These are phyloP conservation scores for Carallia pectinifolia DNA, from an alignment of 345 rosid species.

Conservation along the genomic window DNA sequence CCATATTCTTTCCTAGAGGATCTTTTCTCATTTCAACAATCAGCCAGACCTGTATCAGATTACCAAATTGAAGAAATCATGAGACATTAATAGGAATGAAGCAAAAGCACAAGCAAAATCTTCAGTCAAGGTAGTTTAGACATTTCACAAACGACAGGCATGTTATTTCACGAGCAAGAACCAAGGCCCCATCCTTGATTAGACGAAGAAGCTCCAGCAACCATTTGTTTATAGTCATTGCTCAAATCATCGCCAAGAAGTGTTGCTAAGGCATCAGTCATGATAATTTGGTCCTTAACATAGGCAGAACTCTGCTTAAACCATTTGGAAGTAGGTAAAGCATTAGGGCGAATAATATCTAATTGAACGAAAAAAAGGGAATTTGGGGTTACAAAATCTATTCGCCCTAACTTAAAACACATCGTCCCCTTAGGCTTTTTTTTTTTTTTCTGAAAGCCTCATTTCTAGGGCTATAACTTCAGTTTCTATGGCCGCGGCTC, in stretches of 20 bases:
- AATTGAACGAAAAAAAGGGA: background rate
- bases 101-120: background rate
- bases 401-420: no score
- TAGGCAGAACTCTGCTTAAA: conserved; percentile 53
- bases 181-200: conserved; percentile 60
- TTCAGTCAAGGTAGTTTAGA: conserved; percentile 51
- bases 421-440: no score
- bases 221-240: conserved; percentile 54
- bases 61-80: conserved; percentile 10
- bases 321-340: conserved; percentile 75
- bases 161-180: conserved; percentile 78
- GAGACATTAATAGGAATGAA: conserved; percentile 13
- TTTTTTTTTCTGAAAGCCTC: no score
- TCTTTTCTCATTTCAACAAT: conserved; percentile 16
- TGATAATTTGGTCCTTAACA: conserved; percentile 48
- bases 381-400: no score
- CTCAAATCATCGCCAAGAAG: conserved; percentile 76
- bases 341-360: conserved; percentile 53
- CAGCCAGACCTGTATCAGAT: conserved; percentile 9
- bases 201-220: conserved; percentile 38
- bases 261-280: conserved; percentile 59
- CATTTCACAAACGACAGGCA: conserved; percentile 77
- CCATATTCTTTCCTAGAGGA: conserved; percentile 10
- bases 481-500: no score
- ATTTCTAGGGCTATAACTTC: no score